phyloP scores from a whole-genome alignment of 352 stramenopile species.

The Salisapilia sapeloensis region DNA sequence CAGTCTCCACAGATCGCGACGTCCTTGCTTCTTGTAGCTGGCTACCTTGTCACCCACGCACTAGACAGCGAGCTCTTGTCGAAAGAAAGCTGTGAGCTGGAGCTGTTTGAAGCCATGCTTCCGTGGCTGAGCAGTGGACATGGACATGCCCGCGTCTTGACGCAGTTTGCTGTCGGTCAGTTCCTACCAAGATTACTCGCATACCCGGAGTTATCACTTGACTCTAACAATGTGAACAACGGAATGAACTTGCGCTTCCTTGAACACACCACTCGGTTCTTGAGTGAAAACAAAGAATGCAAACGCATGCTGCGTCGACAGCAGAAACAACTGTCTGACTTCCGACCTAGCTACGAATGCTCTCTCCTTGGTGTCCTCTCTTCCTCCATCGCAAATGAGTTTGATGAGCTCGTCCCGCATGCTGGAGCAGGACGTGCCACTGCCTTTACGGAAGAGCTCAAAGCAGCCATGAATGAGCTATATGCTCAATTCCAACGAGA shows the following conservation, averaged over 20 bases:
- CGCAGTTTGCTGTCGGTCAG: conserved; percentile 46
- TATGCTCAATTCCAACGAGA: conserved; percentile 66
- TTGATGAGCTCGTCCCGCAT: conserved; percentile 47
- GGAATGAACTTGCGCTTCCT: conserved; percentile 19
- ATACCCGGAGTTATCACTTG: neutral
- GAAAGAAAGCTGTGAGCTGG: conserved; percentile 5
- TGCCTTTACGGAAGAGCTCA: conserved; percentile 38
- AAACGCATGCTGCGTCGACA: conserved; percentile 73
- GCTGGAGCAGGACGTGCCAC: conserved; percentile 34
- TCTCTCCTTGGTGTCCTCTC: conserved; percentile 51
- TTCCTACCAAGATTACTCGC: conserved; percentile 42
- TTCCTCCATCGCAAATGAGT: conserved; percentile 47
- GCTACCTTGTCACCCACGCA: conserved; percentile 14
- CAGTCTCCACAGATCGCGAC: conserved; percentile 52
- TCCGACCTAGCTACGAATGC: conserved; percentile 49
- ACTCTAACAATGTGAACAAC: conserved; percentile 1
- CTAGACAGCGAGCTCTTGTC: conserved; percentile 10
- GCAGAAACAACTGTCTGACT: conserved; percentile 32
- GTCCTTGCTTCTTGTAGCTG: conserved; percentile 38
- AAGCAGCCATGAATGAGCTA: conserved; percentile 39
- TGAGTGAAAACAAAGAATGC: conserved; percentile 72
- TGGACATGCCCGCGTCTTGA: conserved; percentile 63
- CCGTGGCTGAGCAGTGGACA: conserved; percentile 68
- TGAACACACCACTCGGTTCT: conserved; percentile 24
- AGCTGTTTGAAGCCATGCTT: conserved; percentile 28